Percentiles rank a stretch among this genome's conserved stretches.
phyloP scores from a whole-genome alignment of 2,329 filamentous ascomycete species.

The Capronia coronata region DNA sequence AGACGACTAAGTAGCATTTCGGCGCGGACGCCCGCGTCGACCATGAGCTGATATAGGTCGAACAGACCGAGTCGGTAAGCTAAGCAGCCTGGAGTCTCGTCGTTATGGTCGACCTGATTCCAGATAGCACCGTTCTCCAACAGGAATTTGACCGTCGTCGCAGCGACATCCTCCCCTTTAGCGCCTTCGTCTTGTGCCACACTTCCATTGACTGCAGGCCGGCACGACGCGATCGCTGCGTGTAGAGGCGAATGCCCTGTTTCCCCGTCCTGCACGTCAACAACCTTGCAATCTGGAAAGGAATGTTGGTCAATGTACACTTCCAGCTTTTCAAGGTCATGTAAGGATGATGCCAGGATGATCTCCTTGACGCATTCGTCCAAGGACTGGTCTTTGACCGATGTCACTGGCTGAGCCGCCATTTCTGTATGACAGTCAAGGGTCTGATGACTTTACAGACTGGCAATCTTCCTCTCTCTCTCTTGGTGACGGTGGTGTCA shows the following conservation, averaged over 20 bases:
- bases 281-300: conserved; percentile 47
- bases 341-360: conserved; percentile 59
- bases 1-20: conserved; percentile 79
- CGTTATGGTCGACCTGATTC: conserved; percentile 83
- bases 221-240: conserved; percentile 75
- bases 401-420: neutral
- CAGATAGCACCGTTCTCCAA: conserved; percentile 88
- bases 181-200: conserved; percentile 25
- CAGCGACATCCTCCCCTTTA: neutral
- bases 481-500: too few relatives aligned
- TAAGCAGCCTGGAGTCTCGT: conserved; percentile 88
- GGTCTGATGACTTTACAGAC: too few relatives aligned
- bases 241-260: conserved; percentile 86
- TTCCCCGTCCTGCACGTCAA: conserved; percentile 71
- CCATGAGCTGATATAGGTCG: conserved; percentile 71
- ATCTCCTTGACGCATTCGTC: conserved; percentile 40
- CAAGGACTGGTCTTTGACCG: neutral
- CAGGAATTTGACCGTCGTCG: conserved; percentile 63
- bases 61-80: conserved; percentile 62
- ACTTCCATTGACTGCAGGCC: conserved; percentile 26
- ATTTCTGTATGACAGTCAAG: too few relatives aligned
- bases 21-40: conserved; percentile 83
- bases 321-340: conserved; percentile 58
- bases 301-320: conserved; percentile 25
- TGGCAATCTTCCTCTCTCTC: too few relatives aligned